Evolutionary conservation across 345 rosid genomes (phyloP), one percentile per base, ranked within the genome.

Genomic region (Heritiera littoralis): DNA sequence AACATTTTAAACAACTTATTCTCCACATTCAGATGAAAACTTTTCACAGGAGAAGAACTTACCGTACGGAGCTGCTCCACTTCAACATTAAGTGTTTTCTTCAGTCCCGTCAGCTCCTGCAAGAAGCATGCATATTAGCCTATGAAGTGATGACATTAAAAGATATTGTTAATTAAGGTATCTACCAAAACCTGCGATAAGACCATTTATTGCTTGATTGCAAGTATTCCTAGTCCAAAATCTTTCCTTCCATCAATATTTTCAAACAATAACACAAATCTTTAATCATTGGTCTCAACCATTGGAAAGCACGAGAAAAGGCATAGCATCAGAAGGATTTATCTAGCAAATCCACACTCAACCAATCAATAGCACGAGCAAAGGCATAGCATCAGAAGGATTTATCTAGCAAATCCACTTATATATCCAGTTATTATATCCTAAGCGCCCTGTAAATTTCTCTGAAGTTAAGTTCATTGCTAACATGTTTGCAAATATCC

Each of bases 41-140:
- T 5, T 17, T 52, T 28, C 28, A 18, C 23, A 35, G 68, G 38
- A 66, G 60, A 61, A 81, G 82, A 81, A 86, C 90, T 82, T 72
- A 91, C 95, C 8, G 88, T 76, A 75, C 90, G 85, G 72, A 91
- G 93, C 72, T 91, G 95, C 14, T 88, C 95, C 55, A 89, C 95
- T 83, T 91, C 95, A 11, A 80, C 85, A 54, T 89, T 86, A 7
- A 91, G 80, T 46, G 95, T 83, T 72, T 87, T 86, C 89, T 89
- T 91, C 80, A 91, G 76, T 4, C 87, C 92, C 1, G 90, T 83
- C 38, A 91, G 81, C 81, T 91, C 95, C 95, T 91, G 87, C 80
- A 84, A 61, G 5, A 78, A 58, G 15, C 49, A 78, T 59, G 61
- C 58, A 56, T 38, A 52, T 9, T n/a, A 38, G 18, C 45, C 49